These are phyloP conservation scores for Glycine soja DNA, from an alignment of 306 rosid species.

Conservation along the genomic window DNA sequence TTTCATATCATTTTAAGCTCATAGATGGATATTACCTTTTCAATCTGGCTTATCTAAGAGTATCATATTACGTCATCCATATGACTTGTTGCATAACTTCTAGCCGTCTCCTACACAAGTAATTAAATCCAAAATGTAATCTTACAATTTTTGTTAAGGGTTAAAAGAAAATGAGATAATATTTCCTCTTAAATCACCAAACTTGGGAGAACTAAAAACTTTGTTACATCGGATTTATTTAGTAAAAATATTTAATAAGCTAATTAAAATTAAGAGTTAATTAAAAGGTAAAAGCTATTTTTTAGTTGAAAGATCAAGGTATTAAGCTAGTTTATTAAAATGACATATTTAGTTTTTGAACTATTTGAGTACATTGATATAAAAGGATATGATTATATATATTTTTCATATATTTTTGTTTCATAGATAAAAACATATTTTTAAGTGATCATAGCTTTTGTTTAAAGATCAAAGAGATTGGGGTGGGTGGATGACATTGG, in stretches of 20 bases:
- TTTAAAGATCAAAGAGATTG: not conserved
- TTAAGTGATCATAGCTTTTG: not conserved
- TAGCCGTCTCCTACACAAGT: not conserved
- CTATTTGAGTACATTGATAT: not conserved
- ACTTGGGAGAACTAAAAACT: too few species aligned
- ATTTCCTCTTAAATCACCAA: not conserved
- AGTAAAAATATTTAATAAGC: too few species aligned
- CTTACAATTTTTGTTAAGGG: not conserved
- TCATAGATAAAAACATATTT: too few species aligned
- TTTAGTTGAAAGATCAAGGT: too few species aligned
- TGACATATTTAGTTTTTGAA: not conserved
- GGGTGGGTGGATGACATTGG: not conserved
- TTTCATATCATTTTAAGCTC: not conserved
- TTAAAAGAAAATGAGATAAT: not conserved
- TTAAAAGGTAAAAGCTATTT: too few species aligned
- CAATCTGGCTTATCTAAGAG: not conserved
- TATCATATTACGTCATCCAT: not conserved
- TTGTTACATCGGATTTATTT: too few species aligned
- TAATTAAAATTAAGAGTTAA: not conserved
- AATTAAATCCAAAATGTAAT: not conserved
- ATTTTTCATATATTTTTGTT: too few species aligned
- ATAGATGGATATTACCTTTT: not conserved
- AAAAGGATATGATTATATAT: not conserved
- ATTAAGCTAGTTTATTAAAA: too few species aligned
- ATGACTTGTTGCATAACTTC: not conserved